These are phyloP conservation scores for Leucosporidium scottii DNA, from an alignment of 768 basidiomycete species.

Conservation along the genomic window DNA sequence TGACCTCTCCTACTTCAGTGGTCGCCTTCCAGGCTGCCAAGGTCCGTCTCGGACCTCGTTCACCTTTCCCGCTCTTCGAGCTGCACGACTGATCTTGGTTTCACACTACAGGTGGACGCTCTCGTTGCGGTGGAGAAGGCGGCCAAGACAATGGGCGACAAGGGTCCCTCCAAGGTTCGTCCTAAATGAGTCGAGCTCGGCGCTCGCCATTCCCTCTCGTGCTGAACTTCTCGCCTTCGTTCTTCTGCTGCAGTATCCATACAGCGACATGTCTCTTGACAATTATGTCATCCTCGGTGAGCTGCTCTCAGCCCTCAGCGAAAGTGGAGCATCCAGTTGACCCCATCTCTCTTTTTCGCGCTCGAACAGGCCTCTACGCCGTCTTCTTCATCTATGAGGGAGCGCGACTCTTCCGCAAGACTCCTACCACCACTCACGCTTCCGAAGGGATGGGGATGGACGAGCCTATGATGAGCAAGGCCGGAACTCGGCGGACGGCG, in stretches of 20 bases:
- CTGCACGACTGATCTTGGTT: not conserved
- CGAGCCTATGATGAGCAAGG: too few species aligned
- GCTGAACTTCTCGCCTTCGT: not conserved
- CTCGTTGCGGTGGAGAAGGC: not conserved
- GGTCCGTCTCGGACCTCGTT: not conserved
- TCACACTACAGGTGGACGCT: not conserved
- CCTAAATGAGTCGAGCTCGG: not conserved
- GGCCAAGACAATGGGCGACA: not conserved
- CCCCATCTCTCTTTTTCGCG: too few species aligned
- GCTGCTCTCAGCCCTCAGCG: too few species aligned
- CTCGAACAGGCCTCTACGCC: not conserved
- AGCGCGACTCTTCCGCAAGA: not conserved
- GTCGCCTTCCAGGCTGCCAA: not conserved
- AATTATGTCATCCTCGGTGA: not conserved
- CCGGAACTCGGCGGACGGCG: too few species aligned
- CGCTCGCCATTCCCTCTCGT: not conserved
- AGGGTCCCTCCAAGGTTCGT: not conserved
- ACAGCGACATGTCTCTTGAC: not conserved
- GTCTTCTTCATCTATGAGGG: not conserved
- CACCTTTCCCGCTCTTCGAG: too few species aligned
- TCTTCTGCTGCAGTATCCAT: not conserved
- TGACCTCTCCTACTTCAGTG: not conserved
- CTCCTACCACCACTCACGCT: too few species aligned
- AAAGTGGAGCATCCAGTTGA: too few species aligned
- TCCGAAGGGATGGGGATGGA: too few species aligned